phyloP scores from a whole-genome alignment of 164 flowering plant species.

The Litsea cubeba region DNA sequence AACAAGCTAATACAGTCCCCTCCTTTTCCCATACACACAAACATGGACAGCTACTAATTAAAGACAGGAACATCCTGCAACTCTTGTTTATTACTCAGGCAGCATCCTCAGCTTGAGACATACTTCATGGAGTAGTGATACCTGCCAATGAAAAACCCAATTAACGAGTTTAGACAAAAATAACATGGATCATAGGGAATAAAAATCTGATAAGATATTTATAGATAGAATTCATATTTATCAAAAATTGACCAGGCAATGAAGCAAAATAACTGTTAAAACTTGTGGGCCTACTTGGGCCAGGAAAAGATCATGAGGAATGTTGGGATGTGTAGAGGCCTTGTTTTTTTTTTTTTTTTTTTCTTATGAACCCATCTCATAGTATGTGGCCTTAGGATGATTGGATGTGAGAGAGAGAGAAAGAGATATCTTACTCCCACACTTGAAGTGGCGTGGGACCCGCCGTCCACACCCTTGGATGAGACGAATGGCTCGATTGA shows the following conservation, averaged over 20 bases:
- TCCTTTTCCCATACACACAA: too few relatives aligned
- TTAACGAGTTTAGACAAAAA: neutral
- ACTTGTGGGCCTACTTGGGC: neutral
- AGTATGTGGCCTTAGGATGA: neutral
- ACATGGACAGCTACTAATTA: neutral
- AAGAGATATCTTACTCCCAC: conserved; percentile 31
- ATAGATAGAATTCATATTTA: neutral
- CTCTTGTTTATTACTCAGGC: neutral
- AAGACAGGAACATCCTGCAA: neutral
- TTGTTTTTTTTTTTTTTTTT: too few relatives aligned
- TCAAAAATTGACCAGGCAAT: neutral
- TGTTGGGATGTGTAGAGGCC: neutral
- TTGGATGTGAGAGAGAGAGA: conserved; percentile 2
- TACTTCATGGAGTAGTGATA: conserved; percentile 1
- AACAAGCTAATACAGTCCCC: too few relatives aligned
- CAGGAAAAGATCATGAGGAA: neutral
- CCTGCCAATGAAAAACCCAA: neutral
- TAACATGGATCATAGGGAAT: neutral
- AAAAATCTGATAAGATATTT: neutral
- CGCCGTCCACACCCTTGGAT: conserved; percentile 35
- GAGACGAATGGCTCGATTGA: conserved; percentile 20
- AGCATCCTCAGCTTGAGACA: neutral
- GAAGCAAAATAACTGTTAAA: neutral
- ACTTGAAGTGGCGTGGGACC: conserved; percentile 40
- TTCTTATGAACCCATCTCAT: neutral